Evolutionary conservation across 129 eudicot species (phyloP), one percentile per base, ranked within the genome.

Genomic region (Artemisia tridentata): DNA sequence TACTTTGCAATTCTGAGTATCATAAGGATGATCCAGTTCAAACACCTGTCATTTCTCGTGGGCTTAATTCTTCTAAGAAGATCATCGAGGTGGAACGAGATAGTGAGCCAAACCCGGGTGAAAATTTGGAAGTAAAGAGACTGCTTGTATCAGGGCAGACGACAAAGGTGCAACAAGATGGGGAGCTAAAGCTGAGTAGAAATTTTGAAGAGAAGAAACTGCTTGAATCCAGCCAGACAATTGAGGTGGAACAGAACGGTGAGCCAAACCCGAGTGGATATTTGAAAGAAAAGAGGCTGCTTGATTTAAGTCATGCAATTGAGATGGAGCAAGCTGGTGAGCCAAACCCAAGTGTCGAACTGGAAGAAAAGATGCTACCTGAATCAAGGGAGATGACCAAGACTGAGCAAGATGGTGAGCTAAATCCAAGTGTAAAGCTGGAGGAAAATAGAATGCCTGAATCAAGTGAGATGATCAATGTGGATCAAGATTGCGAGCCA

Each of bases 61-160:
- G 43, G 3, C 17, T 38, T 5, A 31, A 52, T 7, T 69, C 19
- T 3, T 6, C 52, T 11, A 20, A 53, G 55, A 34, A 16, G 34
- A 38, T 31, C 0, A 61, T 13, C 2, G 9, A 29, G 47, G 66
- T 61, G 66, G 66, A 61, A 43, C 20, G 55, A 29, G 52, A 53
- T 11, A 31, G 11, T 20, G 68, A 61, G 51, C 5, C 59, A 49
- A 8, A 27, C 67, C 12, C 4, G 34, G 48, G 60, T 56, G 53
- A 59, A 62, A 20, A 48, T 3, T 63, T 63, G 52, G 49, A 66
- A 75, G 72, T 52, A 41, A 53, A 25, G 68, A 60, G 60, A 23
- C 45, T 7, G 45, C 10, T 7, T 38, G 45, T 38, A 38, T 38
- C 11, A 38, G 45, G 45, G 45, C 11, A 7, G 45, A 38, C 10